Percentiles rank a stretch among this genome's conserved stretches.
These are phyloP conservation scores for Silene latifolia DNA, from an alignment of 148 eudicot genomes.

Conservation along the genomic window DNA sequence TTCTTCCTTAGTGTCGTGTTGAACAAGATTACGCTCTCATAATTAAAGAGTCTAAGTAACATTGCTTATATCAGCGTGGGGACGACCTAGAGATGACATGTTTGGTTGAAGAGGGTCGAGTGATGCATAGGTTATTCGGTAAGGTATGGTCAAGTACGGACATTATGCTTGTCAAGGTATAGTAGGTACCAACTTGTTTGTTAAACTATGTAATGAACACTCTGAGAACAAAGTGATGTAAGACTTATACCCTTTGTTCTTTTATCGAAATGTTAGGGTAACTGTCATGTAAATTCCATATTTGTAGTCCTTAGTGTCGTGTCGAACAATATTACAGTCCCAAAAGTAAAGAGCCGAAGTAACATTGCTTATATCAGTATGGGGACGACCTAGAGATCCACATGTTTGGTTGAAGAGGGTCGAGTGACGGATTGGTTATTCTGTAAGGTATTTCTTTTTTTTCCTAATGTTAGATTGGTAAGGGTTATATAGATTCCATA, in stretches of 20 bases:
- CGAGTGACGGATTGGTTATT: neutral
- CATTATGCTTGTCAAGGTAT: too few relatives aligned
- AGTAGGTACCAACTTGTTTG: neutral
- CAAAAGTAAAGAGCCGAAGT: too few relatives aligned
- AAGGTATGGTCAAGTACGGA: neutral
- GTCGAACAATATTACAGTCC: too few relatives aligned
- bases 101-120: neutral
- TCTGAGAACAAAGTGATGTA: neutral
- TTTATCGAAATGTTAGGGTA: neutral
- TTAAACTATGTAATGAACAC: neutral
- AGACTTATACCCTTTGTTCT: neutral
- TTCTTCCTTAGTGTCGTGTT: too few relatives aligned
- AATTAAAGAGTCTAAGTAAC: too few relatives aligned
- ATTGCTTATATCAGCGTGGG: too few relatives aligned
- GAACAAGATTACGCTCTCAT: too few relatives aligned
- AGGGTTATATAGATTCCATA: too few relatives aligned
- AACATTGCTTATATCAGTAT: neutral
- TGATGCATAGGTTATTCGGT: neutral
- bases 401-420: neutral
- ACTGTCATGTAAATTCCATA: neutral
- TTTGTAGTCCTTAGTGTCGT: neutral
- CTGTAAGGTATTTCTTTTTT: neutral
- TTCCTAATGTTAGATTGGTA: too few relatives aligned
- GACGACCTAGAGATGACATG: neutral
- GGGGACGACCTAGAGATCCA: neutral